A percentile compares a stretch with the other conserved stretches of the same genome.
These are phyloP conservation scores for Macrophomina pseudophaseolina DNA, from an alignment of 2,329 filamentous ascomycete genomes.

Conservation along the genomic window DNA sequence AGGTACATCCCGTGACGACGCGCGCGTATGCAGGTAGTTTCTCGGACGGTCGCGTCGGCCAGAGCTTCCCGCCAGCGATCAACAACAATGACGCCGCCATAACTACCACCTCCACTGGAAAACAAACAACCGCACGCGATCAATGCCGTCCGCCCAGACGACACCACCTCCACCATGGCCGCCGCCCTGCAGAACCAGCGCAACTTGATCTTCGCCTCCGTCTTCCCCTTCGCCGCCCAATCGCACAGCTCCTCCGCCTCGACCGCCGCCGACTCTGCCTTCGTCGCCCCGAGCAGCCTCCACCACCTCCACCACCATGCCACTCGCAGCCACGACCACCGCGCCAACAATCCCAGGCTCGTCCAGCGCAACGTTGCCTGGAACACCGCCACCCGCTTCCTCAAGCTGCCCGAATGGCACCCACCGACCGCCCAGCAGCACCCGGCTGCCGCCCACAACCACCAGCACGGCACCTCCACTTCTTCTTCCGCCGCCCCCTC, in stretches of 20 bases:
- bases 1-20: background rate
- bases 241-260: conserved; percentile 21
- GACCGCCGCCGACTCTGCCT: background rate
- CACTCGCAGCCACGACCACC: conserved; percentile 44
- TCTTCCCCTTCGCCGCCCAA: conserved; percentile 46
- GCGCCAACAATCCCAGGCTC: conserved; percentile 22
- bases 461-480: conserved; percentile 30
- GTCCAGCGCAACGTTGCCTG: conserved; percentile 49
- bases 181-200: conserved; percentile 21
- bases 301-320: conserved; percentile 13
- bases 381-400: conserved; percentile 52
- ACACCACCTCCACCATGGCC: conserved; percentile 10
- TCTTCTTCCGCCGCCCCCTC: conserved; percentile 26
- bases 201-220: conserved; percentile 47
- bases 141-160: background rate
- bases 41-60: background rate
- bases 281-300: background rate
- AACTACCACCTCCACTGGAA: background rate
- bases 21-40: background rate
- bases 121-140: background rate
- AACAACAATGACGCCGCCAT: background rate
- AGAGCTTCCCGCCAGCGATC: conserved; percentile 1
- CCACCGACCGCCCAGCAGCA: conserved; percentile 30
- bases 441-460: conserved; percentile 27
- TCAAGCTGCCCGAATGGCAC: conserved; percentile 39